Conservation (phyloP, 306 rosid species). For the Malus sylvestris region DNA sequence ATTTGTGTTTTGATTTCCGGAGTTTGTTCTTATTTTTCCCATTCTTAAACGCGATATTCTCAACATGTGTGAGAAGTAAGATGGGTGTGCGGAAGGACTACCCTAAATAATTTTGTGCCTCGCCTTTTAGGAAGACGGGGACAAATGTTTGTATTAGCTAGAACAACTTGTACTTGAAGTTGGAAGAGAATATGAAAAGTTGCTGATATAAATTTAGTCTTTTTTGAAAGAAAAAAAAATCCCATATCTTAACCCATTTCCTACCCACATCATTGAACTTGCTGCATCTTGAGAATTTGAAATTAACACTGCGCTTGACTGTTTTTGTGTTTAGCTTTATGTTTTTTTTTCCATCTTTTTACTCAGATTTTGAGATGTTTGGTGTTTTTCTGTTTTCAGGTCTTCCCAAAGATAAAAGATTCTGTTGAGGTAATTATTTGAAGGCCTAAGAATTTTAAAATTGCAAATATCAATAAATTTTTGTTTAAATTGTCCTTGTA, state of each 20-base stretch:
- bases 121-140: too few relatives aligned
- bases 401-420: constrained; percentile 79
- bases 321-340: not conserved
- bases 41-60: too few relatives aligned
- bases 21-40: too few relatives aligned
- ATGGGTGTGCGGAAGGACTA: too few relatives aligned
- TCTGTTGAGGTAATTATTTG: constrained; percentile 52
- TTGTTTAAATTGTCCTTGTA: not conserved
- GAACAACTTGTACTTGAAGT: too few relatives aligned
- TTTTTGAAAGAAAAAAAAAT: too few relatives aligned
- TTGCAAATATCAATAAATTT: not conserved
- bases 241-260: not conserved
- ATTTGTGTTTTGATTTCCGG: too few relatives aligned
- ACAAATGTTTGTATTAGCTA: too few relatives aligned
- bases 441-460: not conserved
- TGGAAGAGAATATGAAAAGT: too few relatives aligned
- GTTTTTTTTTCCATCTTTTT: not conserved
- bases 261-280: not conserved
- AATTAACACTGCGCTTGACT: not conserved
- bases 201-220: too few relatives aligned
- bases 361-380: not conserved
- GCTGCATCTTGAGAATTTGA: not conserved
- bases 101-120: too few relatives aligned
- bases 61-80: too few relatives aligned
- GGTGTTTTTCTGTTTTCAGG: constrained; percentile 39